Evolutionary conservation across 2,329 filamentous ascomycete species (phyloP), one percentile per base, ranked within the genome.

Genomic region (Daldinia sp.): DNA sequence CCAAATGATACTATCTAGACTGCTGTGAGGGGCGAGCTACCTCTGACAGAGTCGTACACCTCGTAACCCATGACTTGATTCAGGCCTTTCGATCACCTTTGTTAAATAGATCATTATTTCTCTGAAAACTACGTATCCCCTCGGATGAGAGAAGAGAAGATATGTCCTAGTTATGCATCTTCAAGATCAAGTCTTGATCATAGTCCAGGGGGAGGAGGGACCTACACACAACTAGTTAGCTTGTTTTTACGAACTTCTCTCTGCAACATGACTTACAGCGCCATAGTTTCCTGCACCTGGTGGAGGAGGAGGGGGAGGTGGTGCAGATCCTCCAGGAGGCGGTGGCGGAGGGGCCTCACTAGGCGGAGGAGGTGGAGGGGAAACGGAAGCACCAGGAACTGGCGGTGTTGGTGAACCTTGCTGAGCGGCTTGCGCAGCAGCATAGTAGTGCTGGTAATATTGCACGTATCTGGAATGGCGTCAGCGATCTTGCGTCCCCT

Each of bases 401-500:
- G 78, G 74, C 68, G 79, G 78, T 67, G 84, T 80, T 69, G 84
- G 82, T 20, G 80, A 77, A 33, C 78, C 80, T 74, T 82, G 79
- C 71, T 83, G 81, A 60, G 85, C 83, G 53, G 84, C 83, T 74
- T 88, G 86, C 13, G 83, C 82, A 58, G 83, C 83, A 18, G 86
- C 86, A 72, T 88, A 88, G 74, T 92, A 92, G 74, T 93, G 90
- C 76, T 93, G 89, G 74, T 93, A 93, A 80, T 92, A 90, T 74
- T 92, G 90, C 71, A 87, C 83, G 73, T 90, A 90, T 48, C 85
- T 87, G 68, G 46, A 28, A 3, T 42, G 18, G 51, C 70, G 62
- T 73, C 78, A 75, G 67, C 44, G 55, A 51, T 37, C 7, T n/a
- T 53, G 41, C 41, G 33, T 13, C 55, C 6, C 10, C 10, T 44